Percentiles rank a stretch among this genome's conserved stretches.
phyloP scores from a whole-genome alignment of 176 grass and related monocot genomes.

The Bothriochloa decipiens region DNA sequence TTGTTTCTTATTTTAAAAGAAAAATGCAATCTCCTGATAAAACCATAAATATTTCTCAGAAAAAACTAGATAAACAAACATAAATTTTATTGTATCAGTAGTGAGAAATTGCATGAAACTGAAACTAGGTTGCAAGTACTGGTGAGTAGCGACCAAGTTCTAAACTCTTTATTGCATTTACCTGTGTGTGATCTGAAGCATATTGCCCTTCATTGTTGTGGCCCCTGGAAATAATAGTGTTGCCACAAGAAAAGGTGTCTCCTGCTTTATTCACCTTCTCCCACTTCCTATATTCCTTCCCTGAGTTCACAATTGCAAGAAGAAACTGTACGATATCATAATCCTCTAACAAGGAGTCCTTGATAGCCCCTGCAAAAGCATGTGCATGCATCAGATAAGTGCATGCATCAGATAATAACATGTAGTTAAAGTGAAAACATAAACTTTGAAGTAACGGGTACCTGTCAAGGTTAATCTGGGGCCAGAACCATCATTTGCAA shows the following conservation, averaged over 20 bases:
- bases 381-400: constrained; percentile 15
- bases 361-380: constrained; percentile 62
- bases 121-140: neutral
- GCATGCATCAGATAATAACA: constrained; percentile 31
- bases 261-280: constrained; percentile 43
- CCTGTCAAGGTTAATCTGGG: constrained; percentile 67
- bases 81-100: neutral
- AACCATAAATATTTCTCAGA: neutral
- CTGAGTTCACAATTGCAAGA: constrained; percentile 63
- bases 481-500: constrained; percentile 45
- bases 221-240: neutral
- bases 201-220: constrained; percentile 46
- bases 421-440: constrained; percentile 8
- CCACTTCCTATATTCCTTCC: constrained; percentile 52
- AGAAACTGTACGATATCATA: constrained; percentile 55
- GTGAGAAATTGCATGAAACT: neutral
- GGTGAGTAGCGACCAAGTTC: neutral
- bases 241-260: constrained; percentile 13
- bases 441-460: constrained; percentile 37
- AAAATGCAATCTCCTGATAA: neutral
- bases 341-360: constrained; percentile 57
- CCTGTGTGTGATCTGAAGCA: constrained; percentile 83
- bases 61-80: neutral
- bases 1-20: neutral
- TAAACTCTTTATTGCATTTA: constrained; percentile 1